phyloP scores from a whole-genome alignment of 352 stramenopile genomes.

The Phytophthora sp. region DNA sequence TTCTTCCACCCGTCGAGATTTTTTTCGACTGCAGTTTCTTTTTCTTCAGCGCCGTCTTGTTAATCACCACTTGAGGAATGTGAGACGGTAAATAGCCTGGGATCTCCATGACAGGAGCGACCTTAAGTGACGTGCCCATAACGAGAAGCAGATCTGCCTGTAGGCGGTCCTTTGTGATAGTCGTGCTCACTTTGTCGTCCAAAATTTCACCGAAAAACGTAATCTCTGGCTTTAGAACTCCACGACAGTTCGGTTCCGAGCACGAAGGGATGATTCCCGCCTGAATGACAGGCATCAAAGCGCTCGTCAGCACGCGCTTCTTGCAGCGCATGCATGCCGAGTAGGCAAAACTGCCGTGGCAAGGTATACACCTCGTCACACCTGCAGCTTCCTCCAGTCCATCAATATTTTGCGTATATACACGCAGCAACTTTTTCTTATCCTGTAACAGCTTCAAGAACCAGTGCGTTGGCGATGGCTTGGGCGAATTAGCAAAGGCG shows the following conservation, averaged over 20 bases:
- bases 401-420: conserved; percentile 99
- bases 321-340: conserved; percentile 92
- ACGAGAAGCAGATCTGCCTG: conserved; percentile 96
- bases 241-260: conserved; percentile 75
- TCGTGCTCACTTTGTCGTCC: conserved; percentile 85
- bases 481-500: conserved; percentile 70
- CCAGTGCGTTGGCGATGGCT: conserved; percentile 94
- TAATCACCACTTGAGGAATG: conserved; percentile 91
- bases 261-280: conserved; percentile 78
- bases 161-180: conserved; percentile 69
- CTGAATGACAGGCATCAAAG: conserved; percentile 77
- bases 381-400: conserved; percentile 93
- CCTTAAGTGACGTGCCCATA: conserved; percentile 97
- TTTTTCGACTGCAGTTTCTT: conserved; percentile 67
- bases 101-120: conserved; percentile 94
- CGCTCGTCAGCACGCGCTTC: conserved; percentile 52
- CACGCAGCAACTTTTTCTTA: conserved; percentile 90
- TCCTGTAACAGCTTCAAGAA: conserved; percentile 94
- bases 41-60: conserved; percentile 87
- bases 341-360: conserved; percentile 93
- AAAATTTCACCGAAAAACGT: conserved; percentile 98
- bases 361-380: conserved; percentile 93
- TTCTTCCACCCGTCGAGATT: conserved; percentile 16
- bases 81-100: conserved; percentile 81
- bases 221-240: conserved; percentile 97